Conservation (phyloP, 331 rosid species). For the Malus hybrid region DNA sequence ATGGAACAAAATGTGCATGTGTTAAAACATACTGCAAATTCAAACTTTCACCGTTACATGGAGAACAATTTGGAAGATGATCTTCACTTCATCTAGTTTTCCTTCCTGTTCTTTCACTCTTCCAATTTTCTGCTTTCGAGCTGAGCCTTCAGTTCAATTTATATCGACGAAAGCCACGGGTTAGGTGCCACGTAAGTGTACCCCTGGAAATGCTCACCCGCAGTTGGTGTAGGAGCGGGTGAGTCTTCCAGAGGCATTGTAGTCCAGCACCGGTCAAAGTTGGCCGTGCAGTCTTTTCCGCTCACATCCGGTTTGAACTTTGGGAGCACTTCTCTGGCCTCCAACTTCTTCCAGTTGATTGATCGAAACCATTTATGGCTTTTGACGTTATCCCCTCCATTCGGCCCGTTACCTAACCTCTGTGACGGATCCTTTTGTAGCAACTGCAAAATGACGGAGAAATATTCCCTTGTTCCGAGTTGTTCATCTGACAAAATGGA, state of each 20-base stretch:
- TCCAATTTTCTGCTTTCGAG: background rate
- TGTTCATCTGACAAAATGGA: background rate
- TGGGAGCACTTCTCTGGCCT: constrained; percentile 69
- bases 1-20: constrained; percentile 14
- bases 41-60: too few species aligned
- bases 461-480: background rate
- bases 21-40: too few species aligned
- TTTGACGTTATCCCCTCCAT: constrained; percentile 67
- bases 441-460: constrained; percentile 37
- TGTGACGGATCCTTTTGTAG: constrained; percentile 76
- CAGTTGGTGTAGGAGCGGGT: constrained; percentile 84
- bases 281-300: constrained; percentile 78
- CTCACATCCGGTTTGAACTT: constrained; percentile 82
- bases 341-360: constrained; percentile 87
- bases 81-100: too few species aligned
- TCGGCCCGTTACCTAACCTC: constrained; percentile 75
- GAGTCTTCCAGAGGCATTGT: constrained; percentile 80
- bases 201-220: constrained; percentile 83
- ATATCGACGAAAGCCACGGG: constrained; percentile 76
- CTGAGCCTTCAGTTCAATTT: constrained; percentile 12
- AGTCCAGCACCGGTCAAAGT: constrained; percentile 92
- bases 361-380: constrained; percentile 73
- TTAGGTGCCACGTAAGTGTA: constrained; percentile 74
- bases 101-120: too few species aligned
- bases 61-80: too few species aligned